These are phyloP conservation scores for Aristolochia fimbriata DNA, from an alignment of 164 flowering plant species.

Conservation along the genomic window DNA sequence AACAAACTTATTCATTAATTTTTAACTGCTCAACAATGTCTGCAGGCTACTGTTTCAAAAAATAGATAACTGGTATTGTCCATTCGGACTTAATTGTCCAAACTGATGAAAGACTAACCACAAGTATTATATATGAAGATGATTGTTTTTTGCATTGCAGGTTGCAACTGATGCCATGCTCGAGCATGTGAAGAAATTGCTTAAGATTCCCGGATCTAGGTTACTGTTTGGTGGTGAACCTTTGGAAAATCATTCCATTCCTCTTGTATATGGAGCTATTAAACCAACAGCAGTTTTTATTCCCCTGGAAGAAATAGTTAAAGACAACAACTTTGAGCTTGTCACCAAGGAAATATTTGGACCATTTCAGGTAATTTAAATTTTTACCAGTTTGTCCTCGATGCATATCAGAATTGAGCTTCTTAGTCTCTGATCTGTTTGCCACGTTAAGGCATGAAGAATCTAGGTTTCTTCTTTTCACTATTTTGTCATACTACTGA, in stretches of 20 bases:
- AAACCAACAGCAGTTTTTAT: conserved; percentile 86
- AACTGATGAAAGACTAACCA: too few species aligned
- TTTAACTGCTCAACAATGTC: too few species aligned
- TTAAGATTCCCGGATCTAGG: conserved; percentile 76
- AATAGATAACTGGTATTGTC: too few species aligned
- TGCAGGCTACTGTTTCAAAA: too few species aligned
- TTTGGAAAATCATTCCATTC: conserved; percentile 78
- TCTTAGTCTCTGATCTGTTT: too few species aligned
- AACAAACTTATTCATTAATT: too few species aligned
- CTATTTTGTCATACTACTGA: too few species aligned
- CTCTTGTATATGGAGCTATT: conserved; percentile 77
- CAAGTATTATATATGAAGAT: background rate
- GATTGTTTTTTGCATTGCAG: conserved; percentile 24
- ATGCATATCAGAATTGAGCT: background rate
- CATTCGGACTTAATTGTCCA: too few species aligned
- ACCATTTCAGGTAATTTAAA: conserved; percentile 81
- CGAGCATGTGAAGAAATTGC: conserved; percentile 66
- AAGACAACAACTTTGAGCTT: conserved; percentile 61
- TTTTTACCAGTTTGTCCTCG: background rate
- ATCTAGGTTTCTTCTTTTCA: too few species aligned
- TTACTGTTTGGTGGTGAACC: conserved; percentile 85
- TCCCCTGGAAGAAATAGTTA: conserved; percentile 81
- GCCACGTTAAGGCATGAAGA: too few species aligned
- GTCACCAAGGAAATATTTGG: conserved; percentile 93
- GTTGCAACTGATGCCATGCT: conserved; percentile 81